These are phyloP conservation scores for Solanum bukasovii DNA, from an alignment of 257 asterid genomes.

Conservation along the genomic window DNA sequence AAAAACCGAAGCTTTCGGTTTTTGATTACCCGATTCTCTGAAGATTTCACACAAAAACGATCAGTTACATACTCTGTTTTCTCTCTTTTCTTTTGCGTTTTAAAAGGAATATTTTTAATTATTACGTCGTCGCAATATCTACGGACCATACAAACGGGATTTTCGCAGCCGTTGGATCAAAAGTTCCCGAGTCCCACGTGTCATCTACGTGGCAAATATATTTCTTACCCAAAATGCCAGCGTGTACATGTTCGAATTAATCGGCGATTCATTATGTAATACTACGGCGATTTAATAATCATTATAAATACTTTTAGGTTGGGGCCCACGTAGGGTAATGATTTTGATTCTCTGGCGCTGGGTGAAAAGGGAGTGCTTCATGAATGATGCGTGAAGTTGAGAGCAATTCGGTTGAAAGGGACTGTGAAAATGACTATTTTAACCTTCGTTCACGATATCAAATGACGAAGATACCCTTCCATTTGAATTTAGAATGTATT, in stretches of 20 bases:
- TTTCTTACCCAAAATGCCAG: background rate
- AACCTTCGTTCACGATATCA: background rate
- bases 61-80: background rate
- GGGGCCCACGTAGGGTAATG: background rate
- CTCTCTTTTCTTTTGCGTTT: conserved; percentile 7
- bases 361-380: background rate
- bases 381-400: conserved; percentile 10
- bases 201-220: conserved; percentile 9
- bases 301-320: background rate
- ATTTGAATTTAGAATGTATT: background rate
- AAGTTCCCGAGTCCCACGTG: background rate
- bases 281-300: background rate
- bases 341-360: conserved; percentile 1
- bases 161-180: conserved; percentile 15
- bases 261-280: background rate
- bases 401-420: background rate
- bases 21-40: background rate
- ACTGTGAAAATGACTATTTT: background rate
- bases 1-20: conserved; percentile 8
- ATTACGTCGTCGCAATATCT: background rate
- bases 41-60: background rate
- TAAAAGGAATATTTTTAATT: conserved; percentile 10
- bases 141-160: background rate
- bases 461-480: background rate
- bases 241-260: background rate